These are phyloP conservation scores for Aspergillus ibericus DNA, from an alignment of 2,329 filamentous ascomycete species.

Conservation along the genomic window DNA sequence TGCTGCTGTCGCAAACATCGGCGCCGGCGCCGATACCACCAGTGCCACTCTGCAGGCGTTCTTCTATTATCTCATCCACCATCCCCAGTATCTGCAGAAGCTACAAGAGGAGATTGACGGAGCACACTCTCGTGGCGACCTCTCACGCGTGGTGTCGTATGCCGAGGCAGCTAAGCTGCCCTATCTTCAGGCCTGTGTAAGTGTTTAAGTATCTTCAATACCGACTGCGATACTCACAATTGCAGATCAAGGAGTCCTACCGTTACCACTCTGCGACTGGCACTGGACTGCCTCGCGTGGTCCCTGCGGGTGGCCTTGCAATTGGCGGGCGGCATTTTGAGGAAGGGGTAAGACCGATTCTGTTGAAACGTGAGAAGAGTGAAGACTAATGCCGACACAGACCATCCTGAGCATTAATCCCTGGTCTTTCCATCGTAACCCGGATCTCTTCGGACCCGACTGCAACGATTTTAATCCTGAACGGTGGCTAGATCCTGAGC, in stretches of 20 bases:
- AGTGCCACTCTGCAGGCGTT: slow-evolving; percentile 37
- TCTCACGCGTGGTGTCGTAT: slow-evolving; percentile 25
- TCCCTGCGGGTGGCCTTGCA: slow-evolving; percentile 31
- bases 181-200: slow-evolving; percentile 38
- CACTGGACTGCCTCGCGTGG: slow-evolving; percentile 32
- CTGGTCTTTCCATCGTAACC: slow-evolving; percentile 28
- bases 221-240: background rate
- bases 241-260: slow-evolving; percentile 39
- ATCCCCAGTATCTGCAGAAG: slow-evolving; percentile 20
- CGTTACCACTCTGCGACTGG: slow-evolving; percentile 35
- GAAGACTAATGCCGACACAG: background rate
- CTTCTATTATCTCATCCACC: slow-evolving; percentile 37
- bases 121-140: slow-evolving; percentile 20
- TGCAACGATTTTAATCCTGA: slow-evolving; percentile 26
- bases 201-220: background rate
- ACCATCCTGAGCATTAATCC: slow-evolving; percentile 34
- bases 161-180: slow-evolving; percentile 33
- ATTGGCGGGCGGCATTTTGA: slow-evolving; percentile 31
- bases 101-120: slow-evolving; percentile 25
- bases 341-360: slow-evolving; percentile 21
- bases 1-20: slow-evolving; percentile 37
- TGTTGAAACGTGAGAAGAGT: background rate
- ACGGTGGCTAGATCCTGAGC: slow-evolving; percentile 23
- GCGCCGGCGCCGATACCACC: slow-evolving; percentile 43
- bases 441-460: slow-evolving; percentile 23